These are phyloP conservation scores for Gamarada debralockiae DNA, from an alignment of 495 filamentous ascomycete genomes.

Conservation along the genomic window DNA sequence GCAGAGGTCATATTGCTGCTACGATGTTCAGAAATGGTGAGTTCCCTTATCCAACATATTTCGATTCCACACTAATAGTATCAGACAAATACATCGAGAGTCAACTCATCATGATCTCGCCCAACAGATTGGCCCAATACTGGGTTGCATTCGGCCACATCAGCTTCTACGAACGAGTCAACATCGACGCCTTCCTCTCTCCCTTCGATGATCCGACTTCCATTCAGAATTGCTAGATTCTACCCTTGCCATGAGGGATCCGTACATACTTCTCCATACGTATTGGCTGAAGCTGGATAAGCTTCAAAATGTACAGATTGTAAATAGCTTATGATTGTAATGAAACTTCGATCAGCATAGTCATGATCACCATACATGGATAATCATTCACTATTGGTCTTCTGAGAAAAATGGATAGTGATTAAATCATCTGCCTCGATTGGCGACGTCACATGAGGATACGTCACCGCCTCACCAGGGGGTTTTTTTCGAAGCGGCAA, in stretches of 20 bases:
- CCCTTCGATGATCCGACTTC: constrained; percentile 9
- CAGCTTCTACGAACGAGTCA: constrained; percentile 72
- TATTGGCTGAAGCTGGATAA: too few species aligned
- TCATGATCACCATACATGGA: too few species aligned
- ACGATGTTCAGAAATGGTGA: constrained; percentile 66
- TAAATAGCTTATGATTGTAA: too few species aligned
- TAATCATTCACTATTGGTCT: too few species aligned
- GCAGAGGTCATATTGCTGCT: constrained; percentile 71
- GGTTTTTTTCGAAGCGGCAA: background rate
- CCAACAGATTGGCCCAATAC: constrained; percentile 73
- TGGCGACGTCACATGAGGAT: background rate
- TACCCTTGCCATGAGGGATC: too few species aligned
- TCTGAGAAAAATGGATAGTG: too few species aligned
- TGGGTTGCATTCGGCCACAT: constrained; percentile 80
- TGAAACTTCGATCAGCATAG: too few species aligned
- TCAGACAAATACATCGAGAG: constrained; percentile 68
- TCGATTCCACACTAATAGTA: background rate
- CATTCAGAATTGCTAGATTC: background rate
- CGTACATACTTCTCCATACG: background rate
- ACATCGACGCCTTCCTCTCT: constrained; percentile 57
- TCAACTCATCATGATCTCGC: constrained; percentile 76
- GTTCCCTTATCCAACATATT: constrained; percentile 23
- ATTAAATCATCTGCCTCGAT: too few species aligned
- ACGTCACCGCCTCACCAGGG: background rate
- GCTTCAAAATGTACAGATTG: too few species aligned